Evolutionary conservation across 2,329 filamentous ascomycete species (phyloP), one percentile per base, ranked within the genome.

Genomic region (Neoarthrinium moseri): DNA sequence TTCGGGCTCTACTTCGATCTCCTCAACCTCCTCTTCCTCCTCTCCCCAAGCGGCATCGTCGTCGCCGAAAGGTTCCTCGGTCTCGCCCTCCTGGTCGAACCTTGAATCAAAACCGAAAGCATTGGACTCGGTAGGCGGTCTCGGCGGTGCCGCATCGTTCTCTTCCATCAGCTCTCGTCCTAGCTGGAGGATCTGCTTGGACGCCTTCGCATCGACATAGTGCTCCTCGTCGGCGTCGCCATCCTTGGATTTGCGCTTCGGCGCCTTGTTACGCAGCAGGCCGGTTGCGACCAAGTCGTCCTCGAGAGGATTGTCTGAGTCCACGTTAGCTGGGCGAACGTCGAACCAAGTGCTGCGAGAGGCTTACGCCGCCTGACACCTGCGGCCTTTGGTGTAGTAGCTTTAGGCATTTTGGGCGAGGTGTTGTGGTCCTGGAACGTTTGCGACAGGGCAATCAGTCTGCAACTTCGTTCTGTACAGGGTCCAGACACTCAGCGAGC

Each of bases 141-240:
- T 70, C 57, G 50, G 63, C 52, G 56, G 65, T 13, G 49, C 75
- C 26, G 74, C 73, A 46, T 78, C 78, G 45, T 92, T 89, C 65
- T 97, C 92, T 33, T 94, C 89, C 12, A 83, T 86, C 12, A 99
- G 75, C 62, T 96, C 89, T 59, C 91, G 87, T 45, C 92, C 92
- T 58, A 97, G 89, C 55, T 87, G 83, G 50, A 99, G 65, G 63
- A 99, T 99, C 59, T 89, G 91, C 56, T 85, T 81, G 47, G 92
- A 96, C 15, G 91, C 84, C 64, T 89, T 91, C 48, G 91, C 84
- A 66, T 96, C 91, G 50, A 99, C 83, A 60, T 87, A 97, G 53
- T 78, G 74, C 50, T 87, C 82, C 49, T 80, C 77, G 8, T 77
- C 75, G 24, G 79, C 75, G 26, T 83, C 78, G 48, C 80, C 80